These are phyloP conservation scores for Trichoderma reesei DNA, from an alignment of 495 filamentous ascomycete species.

Conservation along the genomic window DNA sequence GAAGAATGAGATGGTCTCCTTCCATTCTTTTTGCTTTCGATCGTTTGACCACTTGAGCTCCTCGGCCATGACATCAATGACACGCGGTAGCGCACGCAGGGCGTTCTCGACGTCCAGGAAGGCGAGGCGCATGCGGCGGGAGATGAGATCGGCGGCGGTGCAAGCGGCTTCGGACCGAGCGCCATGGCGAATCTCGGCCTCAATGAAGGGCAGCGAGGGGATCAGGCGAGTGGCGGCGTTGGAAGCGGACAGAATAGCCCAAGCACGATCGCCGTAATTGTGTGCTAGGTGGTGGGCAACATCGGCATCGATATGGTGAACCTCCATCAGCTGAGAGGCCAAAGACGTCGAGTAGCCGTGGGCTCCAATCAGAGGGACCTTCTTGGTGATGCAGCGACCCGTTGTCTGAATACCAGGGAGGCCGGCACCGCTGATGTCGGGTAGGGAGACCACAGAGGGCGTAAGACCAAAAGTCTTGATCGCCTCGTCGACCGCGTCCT, in stretches of 20 bases:
- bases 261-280: conserved; percentile 69
- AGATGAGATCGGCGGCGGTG: conserved; percentile 67
- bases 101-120: conserved; percentile 75
- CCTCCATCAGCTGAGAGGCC: conserved; percentile 74
- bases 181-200: conserved; percentile 67
- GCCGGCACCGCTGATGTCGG: conserved; percentile 39
- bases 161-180: conserved; percentile 67
- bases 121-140: conserved; percentile 60
- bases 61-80: conserved; percentile 68
- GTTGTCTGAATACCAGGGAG: conserved; percentile 46
- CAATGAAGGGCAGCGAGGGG: conserved; percentile 69
- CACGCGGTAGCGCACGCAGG: conserved; percentile 56
- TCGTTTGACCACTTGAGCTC: conserved; percentile 56
- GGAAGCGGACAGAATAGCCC: conserved; percentile 62
- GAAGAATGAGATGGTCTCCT: conserved; percentile 51
- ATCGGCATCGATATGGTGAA: conserved; percentile 65
- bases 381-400: conserved; percentile 62
- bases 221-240: conserved; percentile 50
- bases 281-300: conserved; percentile 60
- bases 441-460: conserved; percentile 26
- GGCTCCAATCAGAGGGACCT: conserved; percentile 60
- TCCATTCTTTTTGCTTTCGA: conserved; percentile 61
- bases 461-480: not conserved
- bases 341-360: conserved; percentile 70
- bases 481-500: conserved; percentile 42